Evolutionary conservation across 495 filamentous ascomycete species (phyloP), one percentile per base, ranked within the genome.

Genomic region (Eremomyces bilateralis): DNA sequence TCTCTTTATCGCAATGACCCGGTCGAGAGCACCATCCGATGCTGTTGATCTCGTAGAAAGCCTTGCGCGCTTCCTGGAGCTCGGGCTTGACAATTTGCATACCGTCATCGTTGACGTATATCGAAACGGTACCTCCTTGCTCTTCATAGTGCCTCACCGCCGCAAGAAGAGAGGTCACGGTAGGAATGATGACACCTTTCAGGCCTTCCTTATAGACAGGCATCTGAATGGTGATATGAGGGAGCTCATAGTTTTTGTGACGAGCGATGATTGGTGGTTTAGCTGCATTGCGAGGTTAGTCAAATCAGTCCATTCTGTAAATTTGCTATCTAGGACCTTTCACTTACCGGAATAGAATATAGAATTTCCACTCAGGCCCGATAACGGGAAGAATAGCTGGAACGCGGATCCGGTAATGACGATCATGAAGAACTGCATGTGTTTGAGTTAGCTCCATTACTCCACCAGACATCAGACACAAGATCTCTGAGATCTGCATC

Each of bases 181-280:
- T 72, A 1, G 69, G 69, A 24, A 56, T 55, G 33, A 74, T 71
- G 45, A 73, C 69, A 28, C 52, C 59, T 24, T 53, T 53, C 4
- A 78, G 50, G 13, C 71, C 69, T 47, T 78, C 73, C 40, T 73
- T 78, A 51, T 76, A 78, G 0, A 78, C 69, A 4, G 73, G 73
- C 60, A 71, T 72, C 49, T 78, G 73, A 39, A 76, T 72, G 3
- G 73, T 78, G 22, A 78, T 60, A 43, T 77, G 72, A 4, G 73
- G 73, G 10, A n/a, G 24, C 8, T 8, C n/a, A 27, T 8, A 27
- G 24, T n/a, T n/a, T 27, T 27, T n/a, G n/a, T n/a, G n/a, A n/a
- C n/a, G n/a, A n/a, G n/a, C n/a, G n/a, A n/a, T n/a, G n/a, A n/a
- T n/a, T n/a, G n/a, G n/a, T n/a, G n/a, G n/a, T n/a, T n/a, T n/a